Evolutionary conservation across 768 basidiomycete genomes (phyloP).

Genomic region (Pleurotus cornucopiae): DNA sequence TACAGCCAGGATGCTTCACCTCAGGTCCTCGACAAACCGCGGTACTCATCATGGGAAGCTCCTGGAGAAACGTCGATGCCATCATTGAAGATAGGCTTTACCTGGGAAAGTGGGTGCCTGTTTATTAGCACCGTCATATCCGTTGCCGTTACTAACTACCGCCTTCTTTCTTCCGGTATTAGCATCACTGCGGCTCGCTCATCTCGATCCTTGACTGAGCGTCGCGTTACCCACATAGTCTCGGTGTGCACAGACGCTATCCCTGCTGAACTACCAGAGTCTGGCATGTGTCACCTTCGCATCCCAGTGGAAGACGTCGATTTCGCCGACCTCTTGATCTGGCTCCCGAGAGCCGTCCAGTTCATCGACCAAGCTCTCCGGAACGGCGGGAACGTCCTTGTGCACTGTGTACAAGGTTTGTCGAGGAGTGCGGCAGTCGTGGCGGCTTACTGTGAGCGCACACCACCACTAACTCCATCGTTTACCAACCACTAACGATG

Average conservation of each 20-base stretch:
- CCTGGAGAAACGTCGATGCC: conserved; percentile 64
- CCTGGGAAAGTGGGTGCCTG: conserved; percentile 66
- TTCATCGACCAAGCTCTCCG: conserved; percentile 63
- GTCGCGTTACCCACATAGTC: conserved; percentile 74
- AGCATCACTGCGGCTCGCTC: conserved; percentile 71
- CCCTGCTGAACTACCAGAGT: conserved; percentile 66
- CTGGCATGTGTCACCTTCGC: conserved; percentile 65
- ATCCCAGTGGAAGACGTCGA: conserved; percentile 69
- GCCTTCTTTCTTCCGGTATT: conserved; percentile 12
- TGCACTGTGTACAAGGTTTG: conserved; percentile 64
- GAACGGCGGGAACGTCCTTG: conserved; percentile 57
- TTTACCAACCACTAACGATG: neutral
- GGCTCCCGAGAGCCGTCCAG: conserved; percentile 59
- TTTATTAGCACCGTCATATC: conserved; percentile 13
- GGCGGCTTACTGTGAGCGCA: conserved; percentile 66
- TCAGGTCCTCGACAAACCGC: conserved; percentile 14
- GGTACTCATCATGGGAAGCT: conserved; percentile 31
- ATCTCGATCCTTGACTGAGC: conserved; percentile 66
- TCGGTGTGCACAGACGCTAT: conserved; percentile 74
- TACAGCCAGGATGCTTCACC: conserved; percentile 1
- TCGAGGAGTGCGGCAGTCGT: conserved; percentile 68
- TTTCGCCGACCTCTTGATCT: conserved; percentile 64
- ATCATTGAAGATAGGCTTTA: conserved; percentile 63
- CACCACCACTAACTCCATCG: neutral
- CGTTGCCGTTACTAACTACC: conserved; percentile 14